Conservation (phyloP, 1,284 basidiomycete genomes). For the Leccinum subrobustum region DNA sequence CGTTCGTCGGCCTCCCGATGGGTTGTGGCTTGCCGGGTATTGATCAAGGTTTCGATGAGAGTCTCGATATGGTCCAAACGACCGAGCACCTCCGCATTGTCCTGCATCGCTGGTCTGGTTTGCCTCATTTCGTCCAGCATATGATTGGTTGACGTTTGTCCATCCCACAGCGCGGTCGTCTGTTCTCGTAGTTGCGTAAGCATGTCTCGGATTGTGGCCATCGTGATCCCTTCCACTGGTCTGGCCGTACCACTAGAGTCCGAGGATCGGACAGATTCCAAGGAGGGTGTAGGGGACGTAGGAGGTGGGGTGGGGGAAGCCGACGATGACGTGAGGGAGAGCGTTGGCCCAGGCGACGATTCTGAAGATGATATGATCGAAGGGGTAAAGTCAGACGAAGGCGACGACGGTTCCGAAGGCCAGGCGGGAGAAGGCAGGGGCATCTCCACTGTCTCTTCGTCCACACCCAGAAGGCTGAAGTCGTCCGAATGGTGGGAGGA, state of each 20-base stretch:
- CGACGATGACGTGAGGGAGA: slow-evolving; percentile 33
- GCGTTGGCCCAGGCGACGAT: slow-evolving; percentile 32
- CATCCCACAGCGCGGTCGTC: slow-evolving; percentile 52
- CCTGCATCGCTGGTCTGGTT: slow-evolving; percentile 21
- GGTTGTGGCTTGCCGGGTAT: slow-evolving; percentile 7
- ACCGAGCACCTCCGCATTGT: slow-evolving; percentile 38
- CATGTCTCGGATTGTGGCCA: slow-evolving; percentile 43
- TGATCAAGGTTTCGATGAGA: slow-evolving; percentile 38
- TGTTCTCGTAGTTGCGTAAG: slow-evolving; percentile 53
- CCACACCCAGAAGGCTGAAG: slow-evolving; percentile 40
- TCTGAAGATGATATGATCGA: slow-evolving; percentile 35
- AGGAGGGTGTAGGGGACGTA: slow-evolving; percentile 21
- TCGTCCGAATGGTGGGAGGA: slow-evolving; percentile 79
- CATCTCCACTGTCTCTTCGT: slow-evolving; percentile 33
- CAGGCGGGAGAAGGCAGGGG: slow-evolving; percentile 29
- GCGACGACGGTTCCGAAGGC: slow-evolving; percentile 33
- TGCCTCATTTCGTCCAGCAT: slow-evolving; percentile 45
- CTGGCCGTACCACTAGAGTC: slow-evolving; percentile 45
- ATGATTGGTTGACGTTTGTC: slow-evolving; percentile 55
- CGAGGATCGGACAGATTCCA: slow-evolving; percentile 27
- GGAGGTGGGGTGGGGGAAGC: slow-evolving; percentile 35
- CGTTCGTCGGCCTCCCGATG: slow-evolving; percentile 10
- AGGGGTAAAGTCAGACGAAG: slow-evolving; percentile 32
- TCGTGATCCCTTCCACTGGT: slow-evolving; percentile 33
- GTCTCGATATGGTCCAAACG: slow-evolving; percentile 42